Base-by-base conservation (phyloP, 169 alveolate species). In the Besnoitia besnoiti region DNA sequence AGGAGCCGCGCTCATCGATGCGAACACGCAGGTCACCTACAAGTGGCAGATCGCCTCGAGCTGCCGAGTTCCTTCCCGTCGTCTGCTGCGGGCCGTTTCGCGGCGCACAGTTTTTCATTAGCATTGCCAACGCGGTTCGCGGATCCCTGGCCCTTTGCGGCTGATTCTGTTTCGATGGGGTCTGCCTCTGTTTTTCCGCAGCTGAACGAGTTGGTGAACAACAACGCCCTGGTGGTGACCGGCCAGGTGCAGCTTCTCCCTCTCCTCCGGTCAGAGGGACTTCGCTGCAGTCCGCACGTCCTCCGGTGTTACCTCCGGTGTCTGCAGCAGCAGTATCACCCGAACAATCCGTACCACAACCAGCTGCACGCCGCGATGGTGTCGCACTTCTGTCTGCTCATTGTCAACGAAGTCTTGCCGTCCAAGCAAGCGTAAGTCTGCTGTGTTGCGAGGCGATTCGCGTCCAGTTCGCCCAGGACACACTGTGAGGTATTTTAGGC, bases 341-440 rank as follows among this genome's bases (percentile, higher is more conserved):
- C 85, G 35, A 94, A 85, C 39, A 95, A 95, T 50, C 91, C 88
- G 59, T 95, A 95, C 75, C 96, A 95, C 75, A 95, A 95, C 90
- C 93, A 90, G 46, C 62, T 89, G 67, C 96, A 95, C 46, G 96
- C 95, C 10, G 93, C 96, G 49, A 91, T 90, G 84, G 96, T 95
- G 21, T 84, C 95, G 37, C 96, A 95, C 77, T 91, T 55, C 55
- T 85, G 91, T 80, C 24, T 46, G n/a, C 4, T 46, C 80, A 50
- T 85, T 39, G 91, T 85, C 21, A 47, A 47, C 39, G 91, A 85
- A 21, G 50, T 50, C 42, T 7, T 85, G 30, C 91, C 91, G 39
- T 46, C 61, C 51, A 85, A 55, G 46, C 42, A 85, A 35, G 91
- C 61, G 91, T 85, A 55, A 39, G 91, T n/a, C n/a, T n/a, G n/a